These are phyloP conservation scores for Allium cepa DNA, from an alignment of 106 monocot genomes.

Conservation along the genomic window DNA sequence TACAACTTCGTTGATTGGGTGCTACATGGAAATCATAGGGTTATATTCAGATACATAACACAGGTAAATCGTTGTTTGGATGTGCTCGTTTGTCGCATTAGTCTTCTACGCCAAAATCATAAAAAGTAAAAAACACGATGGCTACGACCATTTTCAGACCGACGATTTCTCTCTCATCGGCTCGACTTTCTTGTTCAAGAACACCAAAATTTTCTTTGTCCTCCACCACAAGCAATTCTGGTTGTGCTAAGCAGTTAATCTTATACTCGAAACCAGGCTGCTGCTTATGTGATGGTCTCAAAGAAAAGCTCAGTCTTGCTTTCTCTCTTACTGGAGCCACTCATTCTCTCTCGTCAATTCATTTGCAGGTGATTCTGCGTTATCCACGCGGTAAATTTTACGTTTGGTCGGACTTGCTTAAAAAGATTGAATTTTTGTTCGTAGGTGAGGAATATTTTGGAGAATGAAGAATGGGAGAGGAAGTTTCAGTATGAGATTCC, in stretches of 20 bases:
- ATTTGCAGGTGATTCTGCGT: constrained; percentile 43
- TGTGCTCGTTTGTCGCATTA: too few relatives aligned
- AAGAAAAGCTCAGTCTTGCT: constrained; percentile 87
- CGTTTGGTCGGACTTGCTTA: too few relatives aligned
- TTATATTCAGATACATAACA: too few relatives aligned
- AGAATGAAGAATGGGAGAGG: constrained; percentile 82
- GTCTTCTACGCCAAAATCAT: too few relatives aligned
- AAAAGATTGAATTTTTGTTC: neutral
- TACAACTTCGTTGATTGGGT: too few relatives aligned
- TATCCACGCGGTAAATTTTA: too few relatives aligned
- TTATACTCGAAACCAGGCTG: constrained; percentile 89
- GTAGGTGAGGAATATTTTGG: constrained; percentile 66
- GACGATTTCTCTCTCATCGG: too few relatives aligned
- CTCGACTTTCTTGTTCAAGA: too few relatives aligned
- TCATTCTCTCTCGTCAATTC: constrained; percentile 47
- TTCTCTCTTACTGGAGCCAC: constrained; percentile 44
- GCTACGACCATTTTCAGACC: too few relatives aligned
- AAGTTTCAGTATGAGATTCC: constrained; percentile 93
- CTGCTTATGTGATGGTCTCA: constrained; percentile 96
- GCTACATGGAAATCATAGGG: too few relatives aligned
- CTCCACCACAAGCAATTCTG: constrained; percentile 11
- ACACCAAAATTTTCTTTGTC: constrained; percentile 1
- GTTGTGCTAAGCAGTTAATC: constrained; percentile 29
- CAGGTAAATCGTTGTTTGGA: too few relatives aligned
- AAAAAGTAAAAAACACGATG: too few relatives aligned